Evolutionary conservation across 306 rosid genomes (phyloP).

Genomic region (Cicer pinnatifidum): DNA sequence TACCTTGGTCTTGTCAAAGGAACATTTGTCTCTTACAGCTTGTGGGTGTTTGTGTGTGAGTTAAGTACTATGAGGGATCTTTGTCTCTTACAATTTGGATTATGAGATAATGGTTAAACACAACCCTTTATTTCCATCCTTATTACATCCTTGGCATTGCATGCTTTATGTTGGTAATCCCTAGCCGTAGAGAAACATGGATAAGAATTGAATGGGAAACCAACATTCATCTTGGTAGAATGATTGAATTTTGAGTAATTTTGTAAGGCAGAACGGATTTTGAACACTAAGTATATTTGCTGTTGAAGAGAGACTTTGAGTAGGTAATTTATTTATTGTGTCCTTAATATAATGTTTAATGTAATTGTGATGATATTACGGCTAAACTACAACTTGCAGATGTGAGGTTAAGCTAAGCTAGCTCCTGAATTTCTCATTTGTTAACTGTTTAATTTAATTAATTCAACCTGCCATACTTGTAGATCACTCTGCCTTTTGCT

Average conservation of each 20-base stretch:
- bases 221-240: background rate
- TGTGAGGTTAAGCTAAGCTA: background rate
- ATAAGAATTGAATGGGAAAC: background rate
- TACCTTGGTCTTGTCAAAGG: background rate
- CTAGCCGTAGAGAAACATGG: background rate
- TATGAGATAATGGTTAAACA: background rate
- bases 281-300: background rate
- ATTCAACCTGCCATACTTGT: background rate
- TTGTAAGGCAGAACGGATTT: background rate
- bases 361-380: background rate
- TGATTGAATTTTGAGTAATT: background rate
- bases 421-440: background rate
- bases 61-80: slow-evolving; percentile 1
- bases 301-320: background rate
- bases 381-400: background rate
- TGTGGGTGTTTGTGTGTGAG: background rate
- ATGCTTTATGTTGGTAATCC: background rate
- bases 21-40: background rate
- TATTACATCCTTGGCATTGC: background rate
- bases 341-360: background rate
- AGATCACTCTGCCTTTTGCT: background rate
- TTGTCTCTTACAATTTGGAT: slow-evolving; percentile 5
- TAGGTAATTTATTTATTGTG: background rate
- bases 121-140: background rate
- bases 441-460: background rate